Base-by-base conservation (phyloP, 1,139 yeast species). In the Diutina siamensis region DNA sequence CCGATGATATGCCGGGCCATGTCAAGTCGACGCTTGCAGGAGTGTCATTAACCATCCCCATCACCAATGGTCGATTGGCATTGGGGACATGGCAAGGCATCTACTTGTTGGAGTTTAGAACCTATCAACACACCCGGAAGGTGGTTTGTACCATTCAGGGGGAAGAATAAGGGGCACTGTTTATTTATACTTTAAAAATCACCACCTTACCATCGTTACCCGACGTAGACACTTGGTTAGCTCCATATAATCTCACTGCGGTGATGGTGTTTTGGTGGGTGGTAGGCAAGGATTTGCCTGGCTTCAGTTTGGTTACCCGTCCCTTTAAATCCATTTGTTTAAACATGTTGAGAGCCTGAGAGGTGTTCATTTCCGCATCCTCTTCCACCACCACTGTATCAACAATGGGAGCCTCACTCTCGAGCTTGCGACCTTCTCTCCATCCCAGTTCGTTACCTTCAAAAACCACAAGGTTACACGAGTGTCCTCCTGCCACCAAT, bases 241-340 rank as follows among this genome's bases (percentile, higher is more conserved):
- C 51, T 19, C 59, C 89, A 51, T 84, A 82, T 38, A 85, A 69
- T 44, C 85, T 79, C 53, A 89, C 44, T 46, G 80, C 76, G 45
- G 83, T 77, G 59, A 94, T 87, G 28, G 97, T 82, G 66, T 89
- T 92, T 63, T 89, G 97, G 64, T 92, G 98, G 50, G 86, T 78
- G 17, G 96, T 87, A 50, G 73, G 74, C 58, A 83, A 72, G 45
- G 75, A 76, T 47, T 74, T 72, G 34, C 63, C 59, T 35, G 74
- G 66, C 59, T 72, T 56, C 17, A 53, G 51, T 50, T 72, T 68
- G 52, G 74, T 70, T 46, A 77, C 80, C 49, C 86, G 76, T 47
- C 98, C 98, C 72, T 88, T 38, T 18, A 38, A 38, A 32, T 38
- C 42, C 42, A 38, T 38, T 38, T 38, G 42, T 64, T 88, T 83